A percentile compares a stretch with the other conserved stretches of the same genome.
These are phyloP conservation scores for Stentor roeselii DNA, from an alignment of 73 alveolate genomes.

Conservation along the genomic window DNA sequence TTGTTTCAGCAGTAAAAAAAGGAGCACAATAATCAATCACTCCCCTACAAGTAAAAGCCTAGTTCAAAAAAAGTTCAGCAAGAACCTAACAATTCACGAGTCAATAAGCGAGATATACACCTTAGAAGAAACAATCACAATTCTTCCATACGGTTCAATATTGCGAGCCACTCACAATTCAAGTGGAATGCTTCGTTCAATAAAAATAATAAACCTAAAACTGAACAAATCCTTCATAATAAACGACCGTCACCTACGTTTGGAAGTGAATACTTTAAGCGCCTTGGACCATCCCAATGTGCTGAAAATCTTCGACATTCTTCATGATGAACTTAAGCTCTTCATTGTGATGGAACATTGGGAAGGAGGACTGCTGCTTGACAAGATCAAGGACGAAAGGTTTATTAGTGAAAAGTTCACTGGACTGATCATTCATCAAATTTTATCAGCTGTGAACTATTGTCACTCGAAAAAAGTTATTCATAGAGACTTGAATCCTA, in stretches of 20 bases:
- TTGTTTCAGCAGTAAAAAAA: no score
- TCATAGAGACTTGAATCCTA: constrained; percentile 15
- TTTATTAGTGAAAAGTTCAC: neutral
- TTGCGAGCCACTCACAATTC: neutral
- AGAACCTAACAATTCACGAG: no score
- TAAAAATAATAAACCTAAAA: constrained; percentile 9
- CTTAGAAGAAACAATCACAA: neutral
- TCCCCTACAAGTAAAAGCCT: neutral
- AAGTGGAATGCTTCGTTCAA: neutral
- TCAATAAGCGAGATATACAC: neutral
- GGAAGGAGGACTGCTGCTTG: constrained; percentile 38
- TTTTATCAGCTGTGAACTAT: constrained; percentile 6
- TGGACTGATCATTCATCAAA: neutral
- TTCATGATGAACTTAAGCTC: constrained; percentile 41
- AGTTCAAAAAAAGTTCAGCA: no score
- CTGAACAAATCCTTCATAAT: neutral
- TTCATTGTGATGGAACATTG: constrained; percentile 38
- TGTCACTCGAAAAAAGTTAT: neutral
- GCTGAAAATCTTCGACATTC: constrained; percentile 36
- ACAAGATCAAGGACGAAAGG: constrained; percentile 16
- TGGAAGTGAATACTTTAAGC: neutral
- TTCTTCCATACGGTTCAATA: neutral
- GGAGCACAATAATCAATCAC: no score
- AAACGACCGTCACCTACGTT: neutral
- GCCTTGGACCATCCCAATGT: constrained; percentile 42